Percentiles rank a stretch among this genome's conserved stretches.
Conservation (phyloP, 225 moss, liverwort and hornwort species). For the Pleurozium schreberi region DNA sequence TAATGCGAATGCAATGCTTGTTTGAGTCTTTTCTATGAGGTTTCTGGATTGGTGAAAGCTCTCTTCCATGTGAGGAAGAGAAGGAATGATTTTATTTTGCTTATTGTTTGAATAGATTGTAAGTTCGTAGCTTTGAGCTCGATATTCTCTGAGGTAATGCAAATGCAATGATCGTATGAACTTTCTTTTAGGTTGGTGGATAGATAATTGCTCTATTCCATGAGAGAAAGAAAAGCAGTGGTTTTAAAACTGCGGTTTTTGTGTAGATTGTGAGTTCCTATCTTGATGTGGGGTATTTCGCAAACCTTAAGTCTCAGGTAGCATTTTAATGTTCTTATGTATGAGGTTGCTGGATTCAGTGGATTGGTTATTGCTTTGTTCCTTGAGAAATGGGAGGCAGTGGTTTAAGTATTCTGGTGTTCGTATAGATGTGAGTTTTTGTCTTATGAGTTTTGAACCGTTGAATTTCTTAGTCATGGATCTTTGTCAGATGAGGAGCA, state of each 20-base stretch:
- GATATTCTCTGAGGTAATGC: background rate
- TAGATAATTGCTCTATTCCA: background rate
- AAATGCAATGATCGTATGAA: no score
- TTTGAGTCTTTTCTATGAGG: background rate
- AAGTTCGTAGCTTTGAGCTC: background rate
- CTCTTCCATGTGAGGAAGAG: background rate
- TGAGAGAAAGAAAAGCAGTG: background rate
- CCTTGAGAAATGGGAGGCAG: background rate
- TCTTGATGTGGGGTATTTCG: no score
- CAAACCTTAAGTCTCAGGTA: background rate
- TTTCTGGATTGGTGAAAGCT: background rate
- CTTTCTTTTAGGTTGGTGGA: background rate
- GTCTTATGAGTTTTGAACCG: background rate
- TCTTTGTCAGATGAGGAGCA: no score
- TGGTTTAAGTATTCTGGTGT: no score
- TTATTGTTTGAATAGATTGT: no score
- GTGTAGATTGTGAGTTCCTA: background rate
- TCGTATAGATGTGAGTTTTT: no score
- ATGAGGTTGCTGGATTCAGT: no score
- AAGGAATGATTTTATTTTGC: no score
- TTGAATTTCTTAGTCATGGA: no score
- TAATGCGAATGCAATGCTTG: background rate
- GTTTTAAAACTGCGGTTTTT: no score
- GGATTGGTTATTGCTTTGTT: background rate
- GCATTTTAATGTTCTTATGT: no score